Evolutionary conservation across 768 basidiomycete genomes (phyloP).

Genomic region (Termitomyces sp.): DNA sequence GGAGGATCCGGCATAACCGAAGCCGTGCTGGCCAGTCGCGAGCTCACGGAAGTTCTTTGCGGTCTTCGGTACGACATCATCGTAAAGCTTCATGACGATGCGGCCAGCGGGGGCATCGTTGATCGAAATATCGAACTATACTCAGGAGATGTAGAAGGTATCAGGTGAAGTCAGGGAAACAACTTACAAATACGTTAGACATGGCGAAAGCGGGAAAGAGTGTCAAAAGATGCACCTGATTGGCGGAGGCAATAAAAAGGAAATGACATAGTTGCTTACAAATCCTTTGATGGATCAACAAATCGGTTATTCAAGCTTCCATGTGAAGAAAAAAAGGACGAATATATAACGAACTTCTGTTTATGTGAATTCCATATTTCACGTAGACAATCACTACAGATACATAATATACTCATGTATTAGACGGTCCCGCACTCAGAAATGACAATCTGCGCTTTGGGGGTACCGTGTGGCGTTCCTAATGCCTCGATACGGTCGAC

Average conservation of each 20-base stretch:
- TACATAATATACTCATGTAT: background rate
- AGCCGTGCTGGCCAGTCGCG: conserved; percentile 69
- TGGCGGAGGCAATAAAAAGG: conserved; percentile 2
- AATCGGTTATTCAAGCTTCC: background rate
- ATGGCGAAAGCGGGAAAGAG: background rate
- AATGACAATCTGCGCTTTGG: conserved; percentile 49
- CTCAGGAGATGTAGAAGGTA: background rate
- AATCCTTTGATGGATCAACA: background rate
- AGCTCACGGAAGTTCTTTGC: conserved; percentile 87
- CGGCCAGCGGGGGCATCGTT: conserved; percentile 36
- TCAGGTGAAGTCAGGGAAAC: background rate
- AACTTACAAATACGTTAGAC: conserved; percentile 2
- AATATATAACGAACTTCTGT: background rate
- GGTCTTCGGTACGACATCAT: conserved; percentile 71
- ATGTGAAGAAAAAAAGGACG: background rate
- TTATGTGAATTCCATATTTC: too few species aligned
- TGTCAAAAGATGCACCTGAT: background rate
- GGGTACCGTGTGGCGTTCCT: conserved; percentile 33
- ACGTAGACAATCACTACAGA: too few species aligned
- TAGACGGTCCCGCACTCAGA: conserved; percentile 20
- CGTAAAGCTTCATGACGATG: conserved; percentile 83
- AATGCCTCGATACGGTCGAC: conserved; percentile 54
- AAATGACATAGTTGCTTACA: conserved; percentile 1
- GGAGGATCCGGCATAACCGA: conserved; percentile 57
- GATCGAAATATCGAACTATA: conserved; percentile 68